Conservation (phyloP, 345 rosid species). For the Euphorbia lathyris region DNA sequence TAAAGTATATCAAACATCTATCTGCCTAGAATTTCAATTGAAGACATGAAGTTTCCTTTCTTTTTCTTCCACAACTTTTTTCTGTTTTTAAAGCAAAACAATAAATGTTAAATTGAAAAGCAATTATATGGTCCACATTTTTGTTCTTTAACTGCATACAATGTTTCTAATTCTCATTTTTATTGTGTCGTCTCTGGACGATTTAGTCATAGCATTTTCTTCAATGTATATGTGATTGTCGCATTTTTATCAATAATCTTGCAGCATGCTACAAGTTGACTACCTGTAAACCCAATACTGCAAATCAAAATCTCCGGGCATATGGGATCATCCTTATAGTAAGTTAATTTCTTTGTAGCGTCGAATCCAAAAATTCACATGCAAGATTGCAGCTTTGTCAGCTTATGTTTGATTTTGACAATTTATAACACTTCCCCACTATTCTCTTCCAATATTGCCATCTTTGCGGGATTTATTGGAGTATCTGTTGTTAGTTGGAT, state of each 20-base stretch:
- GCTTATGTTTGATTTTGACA: slow-evolving; percentile 1
- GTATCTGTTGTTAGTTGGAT: neutral
- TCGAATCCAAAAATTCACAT: neutral
- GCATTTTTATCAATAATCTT: slow-evolving; percentile 22
- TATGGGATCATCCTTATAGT: slow-evolving; percentile 85
- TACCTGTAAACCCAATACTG: slow-evolving; percentile 59
- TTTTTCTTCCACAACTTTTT: neutral
- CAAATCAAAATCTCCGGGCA: slow-evolving; percentile 73
- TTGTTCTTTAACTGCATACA: neutral
- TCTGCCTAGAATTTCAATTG: neutral
- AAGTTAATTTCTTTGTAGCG: slow-evolving; percentile 29
- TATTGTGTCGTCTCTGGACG: neutral
- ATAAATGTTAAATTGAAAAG: neutral
- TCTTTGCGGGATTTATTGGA: neutral
- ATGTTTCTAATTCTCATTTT: neutral
- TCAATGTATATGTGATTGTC: neutral
- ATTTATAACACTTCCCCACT: neutral
- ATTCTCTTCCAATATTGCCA: neutral
- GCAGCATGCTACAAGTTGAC: slow-evolving; percentile 85
- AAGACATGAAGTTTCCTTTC: neutral
- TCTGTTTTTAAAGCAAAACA: neutral
- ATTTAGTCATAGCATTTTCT: neutral
- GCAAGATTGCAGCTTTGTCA: neutral
- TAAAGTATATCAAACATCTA: neutral
- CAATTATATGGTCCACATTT: neutral